Conservation (phyloP, 768 basidiomycete species). For the Rhodotorula kratochvilovae region DNA sequence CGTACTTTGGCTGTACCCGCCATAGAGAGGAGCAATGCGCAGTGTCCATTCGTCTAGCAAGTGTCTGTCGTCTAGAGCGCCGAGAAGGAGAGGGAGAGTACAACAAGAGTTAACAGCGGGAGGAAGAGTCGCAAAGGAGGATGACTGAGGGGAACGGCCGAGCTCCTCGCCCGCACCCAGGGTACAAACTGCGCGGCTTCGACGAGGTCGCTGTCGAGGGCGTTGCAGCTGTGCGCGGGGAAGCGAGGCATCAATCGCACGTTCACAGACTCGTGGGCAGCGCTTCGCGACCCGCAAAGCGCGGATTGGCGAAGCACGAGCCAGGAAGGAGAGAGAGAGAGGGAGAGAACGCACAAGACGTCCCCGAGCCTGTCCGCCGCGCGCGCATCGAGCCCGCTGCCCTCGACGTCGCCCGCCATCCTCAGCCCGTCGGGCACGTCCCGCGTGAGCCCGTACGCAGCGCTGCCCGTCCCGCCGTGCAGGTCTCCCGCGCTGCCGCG, state of each 20-base stretch:
- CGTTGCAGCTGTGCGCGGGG: slow-evolving; percentile 29
- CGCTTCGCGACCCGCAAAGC: no score
- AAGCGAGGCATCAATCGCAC: no score
- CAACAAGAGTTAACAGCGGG: not conserved
- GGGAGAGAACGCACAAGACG: slow-evolving; percentile 37
- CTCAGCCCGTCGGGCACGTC: not conserved
- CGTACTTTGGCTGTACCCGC: no score
- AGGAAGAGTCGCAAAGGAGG: not conserved
- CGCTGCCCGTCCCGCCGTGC: slow-evolving; percentile 17
- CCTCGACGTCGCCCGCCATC: slow-evolving; percentile 31
- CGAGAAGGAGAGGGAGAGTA: not conserved
- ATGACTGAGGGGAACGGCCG: no score
- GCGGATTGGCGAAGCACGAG: no score
- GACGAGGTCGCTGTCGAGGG: slow-evolving; percentile 28
- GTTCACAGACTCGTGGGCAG: no score
- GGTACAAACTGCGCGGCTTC: slow-evolving; percentile 27
- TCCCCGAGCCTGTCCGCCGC: slow-evolving; percentile 41
- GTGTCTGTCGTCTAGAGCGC: not conserved
- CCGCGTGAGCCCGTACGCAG: slow-evolving; percentile 27
- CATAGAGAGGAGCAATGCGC: no score
- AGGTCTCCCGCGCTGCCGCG: not conserved
- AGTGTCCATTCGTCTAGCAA: not conserved
- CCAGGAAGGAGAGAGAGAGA: no score
- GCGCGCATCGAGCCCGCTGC: not conserved
- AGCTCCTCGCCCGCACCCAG: not conserved